Evolutionary conservation across 805 yeast species (phyloP), one percentile per base, ranked within the genome.

Genomic region (Diddensiella transvaalensis): DNA sequence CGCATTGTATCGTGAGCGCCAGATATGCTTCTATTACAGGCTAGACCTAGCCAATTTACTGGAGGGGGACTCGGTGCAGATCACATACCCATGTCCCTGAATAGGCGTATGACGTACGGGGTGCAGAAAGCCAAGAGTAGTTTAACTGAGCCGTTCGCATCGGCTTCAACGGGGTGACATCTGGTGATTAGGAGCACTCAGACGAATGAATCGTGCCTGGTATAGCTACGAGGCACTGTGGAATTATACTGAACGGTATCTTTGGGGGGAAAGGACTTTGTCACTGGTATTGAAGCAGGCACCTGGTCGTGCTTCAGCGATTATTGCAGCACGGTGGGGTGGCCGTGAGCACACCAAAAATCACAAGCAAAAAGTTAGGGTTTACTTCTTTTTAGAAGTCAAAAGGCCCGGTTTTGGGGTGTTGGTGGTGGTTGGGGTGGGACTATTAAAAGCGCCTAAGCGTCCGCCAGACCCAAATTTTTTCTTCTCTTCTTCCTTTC

Each of bases 111-210:
- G 32, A 26, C 32, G 32, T 26, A 26, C 32, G 13, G 32, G 32
- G 32, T 26, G 32, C 32, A 26, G 32, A 35, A 17, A 35, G 38
- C 38, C 38, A 35, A 35, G 38, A 35, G 17, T 29, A 35, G 38
- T 17, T 35, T 8, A 35, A 35, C 8, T 35, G 32, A 26, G 32
- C 32, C 32, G 32, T 26, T 26, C 32, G 32, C 32, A 26, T 26
- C 32, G 32, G 32, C n/a, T n/a, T n/a, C n/a, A n/a, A n/a, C n/a
- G n/a, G n/a, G n/a, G n/a, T n/a, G n/a, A n/a, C n/a, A n/a, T n/a
- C n/a, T n/a, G n/a, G n/a, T n/a, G n/a, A n/a, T n/a, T n/a, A n/a
- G n/a, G n/a, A n/a, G n/a, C n/a, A n/a, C n/a, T n/a, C n/a, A n/a
- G n/a, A n/a, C n/a, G n/a, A n/a, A n/a, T n/a, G n/a, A n/a, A n/a